Evolutionary conservation across 2,329 filamentous ascomycete genomes (phyloP).

Genomic region (Exophiala sideris): DNA sequence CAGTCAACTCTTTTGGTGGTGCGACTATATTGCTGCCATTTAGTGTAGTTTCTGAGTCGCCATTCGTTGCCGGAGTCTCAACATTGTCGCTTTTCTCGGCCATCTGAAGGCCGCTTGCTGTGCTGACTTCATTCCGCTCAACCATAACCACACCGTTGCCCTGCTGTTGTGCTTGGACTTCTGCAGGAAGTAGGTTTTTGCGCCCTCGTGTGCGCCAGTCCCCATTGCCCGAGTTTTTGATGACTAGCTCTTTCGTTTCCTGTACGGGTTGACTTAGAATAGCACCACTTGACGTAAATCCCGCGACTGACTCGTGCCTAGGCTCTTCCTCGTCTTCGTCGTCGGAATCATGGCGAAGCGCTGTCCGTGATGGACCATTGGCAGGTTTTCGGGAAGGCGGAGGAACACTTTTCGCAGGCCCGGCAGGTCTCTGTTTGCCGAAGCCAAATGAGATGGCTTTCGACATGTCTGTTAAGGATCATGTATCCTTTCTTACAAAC

Average conservation of each 20-base stretch:
- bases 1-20: slow-evolving; percentile 24
- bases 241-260: slow-evolving; percentile 48
- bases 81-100: slow-evolving; percentile 34
- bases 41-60: background rate
- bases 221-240: slow-evolving; percentile 61
- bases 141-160: slow-evolving; percentile 38
- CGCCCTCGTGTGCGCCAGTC: slow-evolving; percentile 43
- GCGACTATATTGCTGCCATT: background rate
- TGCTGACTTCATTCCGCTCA: slow-evolving; percentile 51
- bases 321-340: slow-evolving; percentile 36
- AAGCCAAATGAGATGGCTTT: slow-evolving; percentile 30
- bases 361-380: slow-evolving; percentile 5
- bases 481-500: background rate
- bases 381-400: slow-evolving; percentile 10
- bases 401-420: background rate
- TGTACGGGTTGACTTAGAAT: slow-evolving; percentile 39
- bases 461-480: slow-evolving; percentile 18
- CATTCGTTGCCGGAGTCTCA: slow-evolving; percentile 1
- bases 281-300: slow-evolving; percentile 50
- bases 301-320: slow-evolving; percentile 50
- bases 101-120: slow-evolving; percentile 54
- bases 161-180: slow-evolving; percentile 46
- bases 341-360: slow-evolving; percentile 50
- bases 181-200: slow-evolving; percentile 58
- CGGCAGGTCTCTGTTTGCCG: slow-evolving; percentile 24